Percentiles rank a stretch among this genome's conserved stretches.
These are phyloP conservation scores for Boletellus ananiceps DNA, from an alignment of 768 basidiomycete genomes.

Conservation along the genomic window DNA sequence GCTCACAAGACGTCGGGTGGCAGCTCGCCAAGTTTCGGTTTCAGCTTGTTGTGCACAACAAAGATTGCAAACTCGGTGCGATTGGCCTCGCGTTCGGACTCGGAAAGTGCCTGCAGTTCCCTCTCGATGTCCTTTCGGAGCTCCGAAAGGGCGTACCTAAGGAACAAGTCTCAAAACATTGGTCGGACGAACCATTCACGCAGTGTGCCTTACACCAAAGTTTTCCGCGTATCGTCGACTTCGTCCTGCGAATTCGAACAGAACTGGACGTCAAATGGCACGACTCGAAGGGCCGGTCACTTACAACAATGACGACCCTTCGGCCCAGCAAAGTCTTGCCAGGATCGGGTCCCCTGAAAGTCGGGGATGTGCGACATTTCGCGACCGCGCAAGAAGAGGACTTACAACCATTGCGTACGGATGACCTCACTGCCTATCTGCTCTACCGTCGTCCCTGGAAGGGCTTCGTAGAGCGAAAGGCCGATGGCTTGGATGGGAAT, in stretches of 20 bases:
- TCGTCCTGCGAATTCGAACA: constrained; percentile 54
- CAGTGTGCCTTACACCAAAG: constrained; percentile 62
- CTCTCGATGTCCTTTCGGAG: constrained; percentile 83
- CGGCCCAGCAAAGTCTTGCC: constrained; percentile 73
- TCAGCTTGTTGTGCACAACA: constrained; percentile 92
- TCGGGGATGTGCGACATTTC: not conserved
- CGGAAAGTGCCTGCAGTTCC: constrained; percentile 60
- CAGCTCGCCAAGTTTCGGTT: constrained; percentile 75
- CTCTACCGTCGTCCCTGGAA: constrained; percentile 69
- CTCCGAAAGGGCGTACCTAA: constrained; percentile 85
- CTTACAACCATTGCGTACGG: constrained; percentile 95
- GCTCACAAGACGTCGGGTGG: constrained; percentile 63
- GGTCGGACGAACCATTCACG: not conserved
- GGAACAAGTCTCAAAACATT: constrained; percentile 2
- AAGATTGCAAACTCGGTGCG: constrained; percentile 88
- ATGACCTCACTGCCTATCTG: constrained; percentile 81
- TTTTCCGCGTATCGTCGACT: constrained; percentile 85
- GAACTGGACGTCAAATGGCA: constrained; percentile 12
- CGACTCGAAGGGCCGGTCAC: constrained; percentile 26
- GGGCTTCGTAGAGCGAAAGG: constrained; percentile 88
- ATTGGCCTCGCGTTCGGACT: constrained; percentile 66
- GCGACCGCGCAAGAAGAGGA: constrained; percentile 10
- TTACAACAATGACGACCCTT: constrained; percentile 75
- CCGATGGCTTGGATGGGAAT: constrained; percentile 96
- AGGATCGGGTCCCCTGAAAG: constrained; percentile 55